Evolutionary conservation across 2,329 filamentous ascomycete genomes (phyloP).

Genomic region (Paraphaeosphaeria sporulosa): DNA sequence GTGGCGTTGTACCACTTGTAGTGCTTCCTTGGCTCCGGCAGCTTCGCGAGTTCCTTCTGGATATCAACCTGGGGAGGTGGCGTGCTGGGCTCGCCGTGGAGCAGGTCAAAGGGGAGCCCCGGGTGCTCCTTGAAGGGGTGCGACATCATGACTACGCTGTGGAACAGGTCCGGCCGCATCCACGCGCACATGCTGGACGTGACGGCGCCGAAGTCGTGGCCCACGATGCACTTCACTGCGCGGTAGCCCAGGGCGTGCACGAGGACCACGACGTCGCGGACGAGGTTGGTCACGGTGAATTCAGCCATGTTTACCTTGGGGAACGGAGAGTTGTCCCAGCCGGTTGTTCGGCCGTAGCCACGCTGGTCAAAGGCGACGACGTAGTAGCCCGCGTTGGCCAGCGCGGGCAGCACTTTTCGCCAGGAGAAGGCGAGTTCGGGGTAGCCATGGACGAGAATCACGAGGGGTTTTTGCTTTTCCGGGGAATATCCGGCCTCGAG

Average conservation of each 20-base stretch:
- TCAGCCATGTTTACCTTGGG: conserved; percentile 62
- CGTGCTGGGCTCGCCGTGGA: conserved; percentile 38
- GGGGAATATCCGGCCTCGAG: conserved; percentile 61
- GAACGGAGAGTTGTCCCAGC: conserved; percentile 63
- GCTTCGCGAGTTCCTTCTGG: conserved; percentile 62
- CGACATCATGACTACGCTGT: conserved; percentile 67
- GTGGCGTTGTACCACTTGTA: conserved; percentile 74
- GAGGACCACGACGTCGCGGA: conserved; percentile 68
- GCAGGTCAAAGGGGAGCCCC: conserved; percentile 57
- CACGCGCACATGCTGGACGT: conserved; percentile 66
- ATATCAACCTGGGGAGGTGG: conserved; percentile 52
- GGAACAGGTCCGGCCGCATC: conserved; percentile 70
- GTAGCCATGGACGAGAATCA: conserved; percentile 71
- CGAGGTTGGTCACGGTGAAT: conserved; percentile 65
- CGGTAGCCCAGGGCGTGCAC: conserved; percentile 68
- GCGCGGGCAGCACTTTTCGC: conserved; percentile 66
- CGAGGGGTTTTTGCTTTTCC: conserved; percentile 57
- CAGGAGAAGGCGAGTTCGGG: conserved; percentile 75
- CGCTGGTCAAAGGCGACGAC: conserved; percentile 73
- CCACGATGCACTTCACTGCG: conserved; percentile 65
- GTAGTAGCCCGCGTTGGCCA: conserved; percentile 69
- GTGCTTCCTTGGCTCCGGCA: conserved; percentile 68
- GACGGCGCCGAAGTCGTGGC: conserved; percentile 73
- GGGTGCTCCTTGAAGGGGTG: conserved; percentile 68
- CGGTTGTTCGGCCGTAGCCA: conserved; percentile 71